These are phyloP conservation scores for Sonneratia alba DNA, from an alignment of 345 rosid genomes.

Conservation along the genomic window DNA sequence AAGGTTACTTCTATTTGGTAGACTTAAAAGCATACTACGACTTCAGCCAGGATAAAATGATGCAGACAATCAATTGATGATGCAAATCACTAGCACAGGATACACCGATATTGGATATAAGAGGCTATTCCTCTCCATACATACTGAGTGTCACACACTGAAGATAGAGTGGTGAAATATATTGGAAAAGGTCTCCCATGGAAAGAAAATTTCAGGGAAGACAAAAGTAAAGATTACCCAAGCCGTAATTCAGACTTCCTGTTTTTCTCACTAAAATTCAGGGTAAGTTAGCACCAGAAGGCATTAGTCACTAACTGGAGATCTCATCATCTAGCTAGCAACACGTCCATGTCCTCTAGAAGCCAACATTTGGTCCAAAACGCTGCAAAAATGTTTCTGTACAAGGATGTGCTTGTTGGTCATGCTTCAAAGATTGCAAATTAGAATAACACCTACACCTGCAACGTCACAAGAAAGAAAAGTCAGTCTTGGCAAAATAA, in stretches of 20 bases:
- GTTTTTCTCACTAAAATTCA: slow-evolving; percentile 8
- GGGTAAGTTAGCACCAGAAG: slow-evolving; percentile 28
- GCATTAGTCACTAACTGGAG: slow-evolving; percentile 30
- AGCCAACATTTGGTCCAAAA: slow-evolving; percentile 1
- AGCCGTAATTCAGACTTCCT: background rate
- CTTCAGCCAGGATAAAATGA: background rate
- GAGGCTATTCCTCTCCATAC: slow-evolving; percentile 3
- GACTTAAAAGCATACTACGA: background rate
- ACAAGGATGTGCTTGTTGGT: background rate
- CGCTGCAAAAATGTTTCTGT: background rate
- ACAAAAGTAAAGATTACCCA: background rate
- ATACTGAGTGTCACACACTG: background rate
- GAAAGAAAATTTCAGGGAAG: background rate
- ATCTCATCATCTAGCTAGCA: slow-evolving; percentile 31
- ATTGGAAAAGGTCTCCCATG: background rate
- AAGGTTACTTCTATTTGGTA: background rate
- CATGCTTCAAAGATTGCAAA: slow-evolving; percentile 10
- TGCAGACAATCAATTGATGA: background rate
- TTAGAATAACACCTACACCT: slow-evolving; percentile 48
- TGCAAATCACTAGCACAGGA: background rate
- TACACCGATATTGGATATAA: background rate
- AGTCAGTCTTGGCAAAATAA: no score
- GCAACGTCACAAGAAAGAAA: slow-evolving; percentile 12
- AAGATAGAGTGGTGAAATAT: background rate
- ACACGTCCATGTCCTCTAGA: background rate